Evolutionary conservation across 257 asterid species (phyloP).

Genomic region (Solanum ossicruentum): DNA sequence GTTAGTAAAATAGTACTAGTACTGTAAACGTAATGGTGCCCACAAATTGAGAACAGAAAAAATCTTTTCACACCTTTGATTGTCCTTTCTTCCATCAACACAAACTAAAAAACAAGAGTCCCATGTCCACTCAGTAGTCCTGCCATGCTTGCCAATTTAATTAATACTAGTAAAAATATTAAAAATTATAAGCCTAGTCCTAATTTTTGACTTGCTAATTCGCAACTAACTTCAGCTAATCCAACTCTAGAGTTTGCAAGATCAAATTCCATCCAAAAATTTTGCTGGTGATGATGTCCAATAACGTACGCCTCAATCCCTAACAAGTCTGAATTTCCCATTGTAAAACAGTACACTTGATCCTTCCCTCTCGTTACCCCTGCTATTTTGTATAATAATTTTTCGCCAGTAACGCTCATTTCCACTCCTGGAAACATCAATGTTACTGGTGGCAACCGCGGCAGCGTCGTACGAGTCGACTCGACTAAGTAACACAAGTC

Average conservation of each 20-base stretch:
- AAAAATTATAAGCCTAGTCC: conserved; percentile 20
- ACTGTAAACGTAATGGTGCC: neutral
- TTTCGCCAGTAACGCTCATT: conserved; percentile 47
- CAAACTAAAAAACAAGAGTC: neutral
- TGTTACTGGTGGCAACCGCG: conserved; percentile 54
- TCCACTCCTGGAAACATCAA: conserved; percentile 61
- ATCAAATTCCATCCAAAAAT: conserved; percentile 79
- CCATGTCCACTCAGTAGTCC: neutral
- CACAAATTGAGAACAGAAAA: neutral
- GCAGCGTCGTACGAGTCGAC: conserved; percentile 32
- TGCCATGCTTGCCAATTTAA: neutral
- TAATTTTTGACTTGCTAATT: conserved; percentile 44
- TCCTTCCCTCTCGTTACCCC: conserved; percentile 40
- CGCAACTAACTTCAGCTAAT: conserved; percentile 56
- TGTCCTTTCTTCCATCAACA: neutral
- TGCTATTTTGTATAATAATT: conserved; percentile 46
- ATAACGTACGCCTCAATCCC: conserved; percentile 56
- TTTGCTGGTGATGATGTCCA: conserved; percentile 81
- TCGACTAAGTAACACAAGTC: conserved; percentile 70
- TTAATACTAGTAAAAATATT: neutral
- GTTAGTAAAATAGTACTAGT: neutral
- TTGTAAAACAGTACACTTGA: conserved; percentile 61
- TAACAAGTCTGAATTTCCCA: conserved; percentile 68
- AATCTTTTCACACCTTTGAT: neutral
- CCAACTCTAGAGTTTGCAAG: conserved; percentile 57